phyloP scores from a whole-genome alignment of 2,329 filamentous ascomycete species.

The Cadophora sp. region DNA sequence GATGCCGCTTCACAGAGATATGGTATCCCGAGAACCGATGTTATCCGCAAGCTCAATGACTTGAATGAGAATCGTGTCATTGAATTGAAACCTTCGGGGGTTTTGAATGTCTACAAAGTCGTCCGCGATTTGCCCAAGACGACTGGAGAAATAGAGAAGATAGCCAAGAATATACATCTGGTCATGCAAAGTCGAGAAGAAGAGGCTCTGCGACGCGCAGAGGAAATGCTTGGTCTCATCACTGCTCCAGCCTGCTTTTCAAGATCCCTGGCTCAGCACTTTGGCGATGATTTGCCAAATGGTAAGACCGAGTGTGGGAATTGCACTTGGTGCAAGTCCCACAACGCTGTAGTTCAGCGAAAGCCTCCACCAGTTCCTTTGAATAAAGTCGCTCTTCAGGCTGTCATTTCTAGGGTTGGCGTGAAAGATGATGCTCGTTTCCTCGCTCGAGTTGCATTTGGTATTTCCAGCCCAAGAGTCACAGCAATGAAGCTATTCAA shows the following conservation, averaged over 20 bases:
- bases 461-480: conserved; percentile 64
- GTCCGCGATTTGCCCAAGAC: conserved; percentile 53
- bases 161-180: conserved; percentile 55
- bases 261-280: conserved; percentile 58
- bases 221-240: conserved; percentile 59
- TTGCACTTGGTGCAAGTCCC: conserved; percentile 57
- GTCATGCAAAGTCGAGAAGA: conserved; percentile 59
- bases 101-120: conserved; percentile 61
- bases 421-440: conserved; percentile 64
- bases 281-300: conserved; percentile 58
- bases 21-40: conserved; percentile 50
- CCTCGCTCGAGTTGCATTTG: conserved; percentile 65
- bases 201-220: conserved; percentile 58
- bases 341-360: conserved; percentile 48
- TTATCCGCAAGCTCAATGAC: conserved; percentile 61
- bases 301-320: conserved; percentile 57
- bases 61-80: conserved; percentile 58
- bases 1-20: conserved; percentile 46
- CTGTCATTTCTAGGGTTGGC: conserved; percentile 51
- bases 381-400: conserved; percentile 49
- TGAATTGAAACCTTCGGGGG: conserved; percentile 57
- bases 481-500: conserved; percentile 55
- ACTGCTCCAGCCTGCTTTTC: conserved; percentile 60
- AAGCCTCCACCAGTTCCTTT: conserved; percentile 48
- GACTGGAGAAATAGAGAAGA: conserved; percentile 48